phyloP scores from a whole-genome alignment of 345 rosid genomes.

The Rhodamnia rubescens region DNA sequence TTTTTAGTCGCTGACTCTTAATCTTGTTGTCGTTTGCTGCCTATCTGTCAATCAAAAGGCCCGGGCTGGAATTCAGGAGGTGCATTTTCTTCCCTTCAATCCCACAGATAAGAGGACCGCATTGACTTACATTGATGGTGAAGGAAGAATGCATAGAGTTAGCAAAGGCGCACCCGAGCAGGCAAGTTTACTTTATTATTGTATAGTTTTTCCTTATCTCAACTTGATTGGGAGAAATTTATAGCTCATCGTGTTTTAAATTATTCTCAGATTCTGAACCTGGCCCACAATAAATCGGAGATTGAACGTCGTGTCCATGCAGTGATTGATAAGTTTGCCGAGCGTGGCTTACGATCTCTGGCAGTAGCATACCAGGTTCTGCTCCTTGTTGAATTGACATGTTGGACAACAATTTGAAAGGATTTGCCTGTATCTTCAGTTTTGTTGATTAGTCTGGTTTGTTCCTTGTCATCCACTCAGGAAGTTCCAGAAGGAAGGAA shows the following conservation, averaged over 20 bases:
- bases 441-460: not conserved
- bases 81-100: constrained; percentile 96
- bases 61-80: constrained; percentile 87
- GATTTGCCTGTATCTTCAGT: not conserved
- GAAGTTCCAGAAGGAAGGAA: constrained; percentile 88
- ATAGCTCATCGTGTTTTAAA: not conserved
- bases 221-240: not conserved
- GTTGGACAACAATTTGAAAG: not conserved
- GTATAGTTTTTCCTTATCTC: not conserved
- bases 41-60: constrained; percentile 38
- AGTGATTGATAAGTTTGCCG: constrained; percentile 92
- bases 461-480: constrained; percentile 15
- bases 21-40: not conserved
- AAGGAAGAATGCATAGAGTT: constrained; percentile 92
- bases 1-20: not conserved
- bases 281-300: constrained; percentile 77
- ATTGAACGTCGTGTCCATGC: constrained; percentile 91
- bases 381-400: not conserved
- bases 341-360: constrained; percentile 89
- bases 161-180: constrained; percentile 99
- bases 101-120: constrained; percentile 99
- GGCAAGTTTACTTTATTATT: constrained; percentile 24
- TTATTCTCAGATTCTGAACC: constrained; percentile 60
- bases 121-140: constrained; percentile 62
- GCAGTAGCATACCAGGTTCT: constrained; percentile 93